Percentiles rank a stretch among this genome's conserved stretches.
Evolutionary conservation across 148 eudicot species (phyloP).

Genomic region (Rhododendron henanense): DNA sequence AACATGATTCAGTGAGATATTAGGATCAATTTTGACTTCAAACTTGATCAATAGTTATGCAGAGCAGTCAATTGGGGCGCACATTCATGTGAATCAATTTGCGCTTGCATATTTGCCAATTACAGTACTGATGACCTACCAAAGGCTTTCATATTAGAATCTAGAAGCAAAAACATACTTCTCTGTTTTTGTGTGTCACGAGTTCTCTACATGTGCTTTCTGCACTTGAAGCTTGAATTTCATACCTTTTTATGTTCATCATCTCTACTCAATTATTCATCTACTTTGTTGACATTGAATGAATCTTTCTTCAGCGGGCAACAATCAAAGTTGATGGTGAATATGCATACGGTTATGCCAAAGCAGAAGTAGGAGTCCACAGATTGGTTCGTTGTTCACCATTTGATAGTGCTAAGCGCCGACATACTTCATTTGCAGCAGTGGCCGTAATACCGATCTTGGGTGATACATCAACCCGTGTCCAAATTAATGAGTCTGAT

Average conservation of each 20-base stretch:
- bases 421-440: conserved; percentile 96
- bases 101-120: background rate
- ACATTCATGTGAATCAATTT: background rate
- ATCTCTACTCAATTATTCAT: background rate
- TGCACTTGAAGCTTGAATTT: background rate
- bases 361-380: conserved; percentile 95
- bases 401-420: conserved; percentile 84
- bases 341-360: conserved; percentile 93
- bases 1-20: background rate
- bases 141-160: background rate
- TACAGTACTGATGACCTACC: background rate
- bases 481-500: conserved; percentile 94
- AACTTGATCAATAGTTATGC: background rate
- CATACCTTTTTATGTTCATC: background rate
- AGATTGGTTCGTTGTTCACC: conserved; percentile 90
- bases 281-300: conserved; percentile 6
- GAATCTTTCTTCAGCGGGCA: conserved; percentile 51
- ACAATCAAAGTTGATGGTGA: conserved; percentile 95
- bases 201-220: background rate
- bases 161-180: background rate
- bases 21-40: background rate
- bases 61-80: background rate
- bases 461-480: conserved; percentile 60
- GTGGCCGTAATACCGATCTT: conserved; percentile 97
- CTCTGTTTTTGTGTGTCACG: background rate